A percentile compares a stretch with the other conserved stretches of the same genome.
These are phyloP conservation scores for Reutealis trisperma DNA, from an alignment of 345 rosid genomes.

Conservation along the genomic window DNA sequence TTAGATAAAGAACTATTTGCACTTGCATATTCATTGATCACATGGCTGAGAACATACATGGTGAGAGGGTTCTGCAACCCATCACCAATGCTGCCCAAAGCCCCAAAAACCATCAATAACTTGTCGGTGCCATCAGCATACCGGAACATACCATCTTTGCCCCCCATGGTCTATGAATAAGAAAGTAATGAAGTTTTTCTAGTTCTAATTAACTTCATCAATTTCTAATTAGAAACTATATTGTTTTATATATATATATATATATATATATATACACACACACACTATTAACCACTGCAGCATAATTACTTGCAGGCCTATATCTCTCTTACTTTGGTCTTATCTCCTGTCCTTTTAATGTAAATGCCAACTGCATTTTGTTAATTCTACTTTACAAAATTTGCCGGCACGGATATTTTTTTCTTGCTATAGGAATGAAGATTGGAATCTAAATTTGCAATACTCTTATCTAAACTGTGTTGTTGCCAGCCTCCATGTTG, in stretches of 20 bases:
- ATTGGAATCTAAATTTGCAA: slow-evolving; percentile 8
- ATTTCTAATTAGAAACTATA: slow-evolving; percentile 3
- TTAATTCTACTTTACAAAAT: slow-evolving; percentile 10
- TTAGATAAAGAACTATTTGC: slow-evolving; percentile 26
- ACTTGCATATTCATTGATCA: slow-evolving; percentile 62
- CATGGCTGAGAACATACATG: slow-evolving; percentile 56
- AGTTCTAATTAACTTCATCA: slow-evolving; percentile 17
- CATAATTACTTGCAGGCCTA: slow-evolving; percentile 26
- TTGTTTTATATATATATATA: slow-evolving; percentile 20
- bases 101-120: slow-evolving; percentile 58
- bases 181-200: neutral
- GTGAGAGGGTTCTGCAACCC: slow-evolving; percentile 62
- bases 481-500: neutral
- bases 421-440: slow-evolving; percentile 24
- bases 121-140: slow-evolving; percentile 57
- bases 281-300: neutral
- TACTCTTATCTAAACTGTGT: slow-evolving; percentile 12
- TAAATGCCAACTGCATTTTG: slow-evolving; percentile 19
- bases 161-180: slow-evolving; percentile 33
- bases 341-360: slow-evolving; percentile 1
- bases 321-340: slow-evolving; percentile 20
- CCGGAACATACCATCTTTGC: slow-evolving; percentile 53
- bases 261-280: slow-evolving; percentile 19
- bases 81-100: slow-evolving; percentile 71
- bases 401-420: slow-evolving; percentile 35